Evolutionary conservation across 106 monocot species (phyloP), one percentile per base, ranked within the genome.

Genomic region (Dendrobium huoshanense): DNA sequence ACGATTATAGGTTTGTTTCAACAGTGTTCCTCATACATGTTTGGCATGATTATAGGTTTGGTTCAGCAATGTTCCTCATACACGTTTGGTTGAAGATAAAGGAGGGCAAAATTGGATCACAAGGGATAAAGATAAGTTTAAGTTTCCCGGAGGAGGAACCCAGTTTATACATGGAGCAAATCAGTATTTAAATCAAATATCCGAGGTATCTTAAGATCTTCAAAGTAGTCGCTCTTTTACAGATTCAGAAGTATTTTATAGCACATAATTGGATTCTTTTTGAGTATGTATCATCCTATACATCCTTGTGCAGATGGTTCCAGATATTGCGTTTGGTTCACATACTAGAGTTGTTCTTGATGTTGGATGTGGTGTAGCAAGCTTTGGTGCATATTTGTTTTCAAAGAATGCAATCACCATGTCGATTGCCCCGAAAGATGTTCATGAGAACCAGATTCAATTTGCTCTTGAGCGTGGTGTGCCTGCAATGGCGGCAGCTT

Each of bases 391-490:
- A 68, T 92, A 88, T 78, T 79, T 99, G 82, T 80, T 95, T 81
- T 89, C 88, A 78, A 61, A 90, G 13, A 85, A 91, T 85, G 95
- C 95, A 59, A 73, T 93, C 79, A 99, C 95, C 77, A 54, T 99
- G 82, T 99, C 98, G 45, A 86, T 99, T 78, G 98, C 98, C 75
- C 98, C 98, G 41, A 99, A 99, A 85, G 95, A 99, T 91, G 98
- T 94, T 55, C 97, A 98, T 72, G 97, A 94, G 80, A 98, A 99
- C 79, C 94, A 99, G 74, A 95, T 99, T 83, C 98, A 95, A 79
- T 95, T 99, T 91, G 98, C 98, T 85, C 89, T 99, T 37, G 98
- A 99, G 72, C 98, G 98, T 78, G 95, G 98, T 41, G 92, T 99
- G 43, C 98, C 98, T 75, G 95, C 98, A 43, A 95, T 99, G 95